Conservation (phyloP, 2,329 filamentous ascomycete genomes). For the Fusarium nanum region DNA sequence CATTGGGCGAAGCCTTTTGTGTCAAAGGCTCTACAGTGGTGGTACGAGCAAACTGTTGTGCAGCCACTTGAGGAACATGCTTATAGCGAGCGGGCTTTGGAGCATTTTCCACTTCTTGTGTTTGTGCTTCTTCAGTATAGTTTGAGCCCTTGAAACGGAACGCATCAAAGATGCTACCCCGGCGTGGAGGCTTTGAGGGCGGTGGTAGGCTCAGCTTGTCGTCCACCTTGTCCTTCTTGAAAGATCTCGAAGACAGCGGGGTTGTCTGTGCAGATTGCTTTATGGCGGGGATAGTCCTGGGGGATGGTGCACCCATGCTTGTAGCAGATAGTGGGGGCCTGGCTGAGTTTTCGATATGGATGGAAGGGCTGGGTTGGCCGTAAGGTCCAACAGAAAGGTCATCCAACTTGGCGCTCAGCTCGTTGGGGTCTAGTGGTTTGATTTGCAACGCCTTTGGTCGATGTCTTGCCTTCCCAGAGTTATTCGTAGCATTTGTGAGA, state of each 20-base stretch:
- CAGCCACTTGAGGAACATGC: conserved; percentile 66
- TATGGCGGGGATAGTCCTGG: conserved; percentile 14
- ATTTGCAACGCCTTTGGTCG: conserved; percentile 44
- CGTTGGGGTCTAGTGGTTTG: conserved; percentile 63
- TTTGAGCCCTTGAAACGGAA: conserved; percentile 45
- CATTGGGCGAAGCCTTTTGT: conserved; percentile 54
- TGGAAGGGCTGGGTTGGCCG: conserved; percentile 26
- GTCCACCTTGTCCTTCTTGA: conserved; percentile 23
- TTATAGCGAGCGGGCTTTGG: conserved; percentile 52
- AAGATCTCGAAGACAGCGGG: conserved; percentile 11
- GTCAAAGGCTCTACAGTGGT: conserved; percentile 57
- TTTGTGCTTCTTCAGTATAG: conserved; percentile 36
- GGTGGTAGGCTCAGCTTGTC: conserved; percentile 6
- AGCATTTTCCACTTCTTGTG: conserved; percentile 31
- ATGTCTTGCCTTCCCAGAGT: conserved; percentile 34
- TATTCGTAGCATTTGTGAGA: conserved; percentile 13
- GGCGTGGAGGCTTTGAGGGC: conserved; percentile 25
- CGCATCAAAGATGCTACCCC: conserved; percentile 41
- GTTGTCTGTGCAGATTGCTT: conserved; percentile 1
- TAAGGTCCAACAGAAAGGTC: conserved; percentile 64
- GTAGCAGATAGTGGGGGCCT: conserved; percentile 18
- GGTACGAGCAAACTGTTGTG: conserved; percentile 65
- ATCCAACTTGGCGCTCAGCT: conserved; percentile 64
- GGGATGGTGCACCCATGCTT: conserved; percentile 21
- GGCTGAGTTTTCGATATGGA: conserved; percentile 48